Base-by-base conservation (phyloP, 108 stramenopile species). In the Phaeodactylum tricornutum region DNA sequence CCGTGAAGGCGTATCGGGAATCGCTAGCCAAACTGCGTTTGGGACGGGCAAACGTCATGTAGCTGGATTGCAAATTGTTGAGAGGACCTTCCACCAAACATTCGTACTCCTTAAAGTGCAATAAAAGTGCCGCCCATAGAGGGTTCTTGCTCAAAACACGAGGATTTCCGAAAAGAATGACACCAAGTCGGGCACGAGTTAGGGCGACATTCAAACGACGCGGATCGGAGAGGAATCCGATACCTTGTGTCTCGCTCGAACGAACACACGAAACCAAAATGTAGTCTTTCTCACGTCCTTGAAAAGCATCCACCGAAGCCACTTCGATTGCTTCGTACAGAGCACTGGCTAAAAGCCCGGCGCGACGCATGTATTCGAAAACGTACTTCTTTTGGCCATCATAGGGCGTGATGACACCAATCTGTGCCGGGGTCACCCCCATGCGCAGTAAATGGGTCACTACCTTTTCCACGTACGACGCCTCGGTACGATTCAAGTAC, bases 281-380 rank as follows among this genome's bases (percentile, higher is more conserved):
- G 51, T 84, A 92, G 50, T 98, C 98, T 69, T 98, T 98, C 55
- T 98, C 98, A 38, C 98, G 94, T 23, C 98, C 98, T 66, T 98
- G 98, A 57, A 98, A 98, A 45, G 94, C 87, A 74, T 98, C 98
- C 27, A 98, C 98, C 45, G 79, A 83, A 33, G 96, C 95, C 32
- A 98, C 93, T 69, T 98, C 96, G 51, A 98, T 88, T 1, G 86
- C 82, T 52, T 88, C 87, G 65, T 98, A 98, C 12, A 85, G 50
- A 17, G 77, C 59, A 35, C 77, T 63, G 2, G 82, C 74, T 32
- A 96, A 58, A 4, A 82, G 43, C 12, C 96, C 98, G 5, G 87
- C 69, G 26, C 92, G 70, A 21, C 84, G 72, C 88, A 99, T 86
- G 53, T 97, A 87, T 37, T 86, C 77, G 12, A 84, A 69, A 21